Evolutionary conservation across 768 basidiomycete genomes (phyloP), one percentile per base, ranked within the genome.

Genomic region (Mycena maculata): DNA sequence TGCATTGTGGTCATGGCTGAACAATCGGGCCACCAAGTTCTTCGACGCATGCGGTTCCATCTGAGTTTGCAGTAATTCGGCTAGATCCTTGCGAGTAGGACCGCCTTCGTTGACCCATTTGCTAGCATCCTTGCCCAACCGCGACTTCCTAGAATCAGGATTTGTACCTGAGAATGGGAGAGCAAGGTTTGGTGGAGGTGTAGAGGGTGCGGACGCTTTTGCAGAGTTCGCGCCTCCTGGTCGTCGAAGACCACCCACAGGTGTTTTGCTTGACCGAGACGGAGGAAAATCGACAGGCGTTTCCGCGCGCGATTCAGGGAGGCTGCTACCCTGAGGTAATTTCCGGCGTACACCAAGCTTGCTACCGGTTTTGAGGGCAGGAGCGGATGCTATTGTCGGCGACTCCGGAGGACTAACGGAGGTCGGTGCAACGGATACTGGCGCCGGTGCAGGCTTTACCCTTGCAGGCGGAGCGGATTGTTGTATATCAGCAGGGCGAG

Each of bases 1-100:
- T 8, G 96, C 94, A 70, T 92, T 94, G 77, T 98, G 98, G 72
- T 98, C 98, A 66, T 92, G 93, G 74, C 97, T 98, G 82, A 98
- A 99, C 30, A 99, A 83, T 30, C 88, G 88, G 6, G 87, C 78
- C 15, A 92, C 77, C 3, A 99, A 79, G 2, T 96, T 92, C 67
- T 91, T 89, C 4, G 92, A 92, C 8, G 87, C 84, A 73, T 92
- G 87, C 11, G 90, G 85, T 71, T 96, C 95, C 95, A 99, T 98
- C 78, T 99, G 98, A 69, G 85, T 88, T 72, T 94, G 92, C 52
- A 99, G 82, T 15, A 90, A 80, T 44, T 98, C 97, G 39, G 91
- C 87, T 16, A 98, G 84, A 73, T 99, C 97, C 75, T 94, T 92
- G 60, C 94, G 85, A 25, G 91, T 92, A 10, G 93, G 82, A 5